Base-by-base conservation (phyloP, 495 filamentous ascomycete genomes). In the Hypoxylon cercidicola region DNA sequence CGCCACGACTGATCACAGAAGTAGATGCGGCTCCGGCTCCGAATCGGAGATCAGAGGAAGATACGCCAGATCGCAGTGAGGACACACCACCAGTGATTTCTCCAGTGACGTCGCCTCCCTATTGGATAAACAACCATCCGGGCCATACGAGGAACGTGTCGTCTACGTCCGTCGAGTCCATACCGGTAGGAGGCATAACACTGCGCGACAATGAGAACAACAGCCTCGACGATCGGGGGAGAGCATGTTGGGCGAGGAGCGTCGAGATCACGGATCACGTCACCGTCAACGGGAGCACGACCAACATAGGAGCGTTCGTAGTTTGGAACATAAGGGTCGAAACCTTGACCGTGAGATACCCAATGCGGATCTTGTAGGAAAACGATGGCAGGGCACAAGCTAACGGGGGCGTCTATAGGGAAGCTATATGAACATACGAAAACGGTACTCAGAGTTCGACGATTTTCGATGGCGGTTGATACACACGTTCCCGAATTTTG, bases 371-470 rank as follows among this genome's bases (percentile, higher is more conserved):
- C n/a, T n/a, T 16, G n/a, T 16, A 16, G 9, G 3, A 30, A 51
- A 4, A 28, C 21, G 1, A 10, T 19, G 3, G 34, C 16, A 9
- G 41, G 37, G 48, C 25, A 11, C 18, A 30, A 10, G n/a, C 45
- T 40, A 16, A 40, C 28, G 8, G 3, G 18, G 48, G 35, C 3
- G 13, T 20, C 7, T n/a, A 23, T 34, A 86, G 81, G 84, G 84
- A 15, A 77, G 79, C 35, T 74, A 72, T 13, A 85, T 86, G 73
- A 78, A 80, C 56, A 84, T 86, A 19, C 77, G 83, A 46, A 86
- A 85, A 62, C 78, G 84, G 51, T 86, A 85, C 68, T 85, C 82
- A n/a, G 84, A 86, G 48, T 85, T 86, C 60, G 81, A 85, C 67
- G 80, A 80, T 35, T 75, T 86, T 13, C 75, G 82, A 9, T 66